These are phyloP conservation scores for Pistacia integerrima DNA, from an alignment of 345 rosid species.

Conservation along the genomic window DNA sequence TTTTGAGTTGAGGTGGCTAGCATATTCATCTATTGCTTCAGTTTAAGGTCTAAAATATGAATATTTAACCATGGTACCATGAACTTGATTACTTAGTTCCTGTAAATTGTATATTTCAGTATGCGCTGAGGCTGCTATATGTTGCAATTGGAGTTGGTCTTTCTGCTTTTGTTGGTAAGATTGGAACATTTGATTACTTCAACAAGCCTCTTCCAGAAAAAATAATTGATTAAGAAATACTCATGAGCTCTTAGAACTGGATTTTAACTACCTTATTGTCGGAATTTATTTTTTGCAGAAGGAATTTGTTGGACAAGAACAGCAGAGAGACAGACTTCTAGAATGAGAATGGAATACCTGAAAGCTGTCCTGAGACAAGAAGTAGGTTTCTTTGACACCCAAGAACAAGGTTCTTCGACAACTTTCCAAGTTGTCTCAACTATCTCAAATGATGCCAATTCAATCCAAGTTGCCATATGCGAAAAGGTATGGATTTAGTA, in stretches of 20 bases:
- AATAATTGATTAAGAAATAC: neutral
- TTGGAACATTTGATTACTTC: conserved; percentile 3
- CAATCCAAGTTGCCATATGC: conserved; percentile 67
- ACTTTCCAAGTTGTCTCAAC: conserved; percentile 63
- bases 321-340: conserved; percentile 68
- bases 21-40: neutral
- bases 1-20: neutral
- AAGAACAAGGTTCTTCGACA: conserved; percentile 59
- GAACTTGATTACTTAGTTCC: neutral
- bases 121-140: conserved; percentile 55
- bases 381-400: conserved; percentile 66
- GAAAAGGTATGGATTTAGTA: conserved; percentile 47
- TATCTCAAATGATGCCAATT: conserved; percentile 61
- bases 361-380: conserved; percentile 71
- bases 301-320: conserved; percentile 78
- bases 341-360: conserved; percentile 59
- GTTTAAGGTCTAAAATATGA: neutral
- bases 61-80: too few relatives aligned
- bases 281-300: conserved; percentile 37
- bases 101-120: conserved; percentile 37
- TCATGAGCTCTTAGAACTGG: neutral
- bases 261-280: neutral
- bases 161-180: conserved; percentile 63
- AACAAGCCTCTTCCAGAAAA: neutral
- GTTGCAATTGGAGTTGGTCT: conserved; percentile 63